These are phyloP conservation scores for Boletus vermiculosoides DNA, from an alignment of 768 basidiomycete species.

Conservation along the genomic window DNA sequence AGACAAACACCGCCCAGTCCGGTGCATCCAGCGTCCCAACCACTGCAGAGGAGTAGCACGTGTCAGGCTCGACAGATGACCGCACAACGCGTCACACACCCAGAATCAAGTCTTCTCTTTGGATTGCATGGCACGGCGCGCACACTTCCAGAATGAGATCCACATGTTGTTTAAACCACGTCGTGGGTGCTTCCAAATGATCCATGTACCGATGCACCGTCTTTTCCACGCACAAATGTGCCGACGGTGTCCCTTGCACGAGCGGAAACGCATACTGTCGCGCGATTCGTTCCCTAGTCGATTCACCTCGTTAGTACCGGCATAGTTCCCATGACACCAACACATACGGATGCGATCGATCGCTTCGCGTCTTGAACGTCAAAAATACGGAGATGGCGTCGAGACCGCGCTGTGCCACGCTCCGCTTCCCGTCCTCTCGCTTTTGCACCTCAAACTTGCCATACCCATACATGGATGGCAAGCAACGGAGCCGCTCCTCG, in stretches of 20 bases:
- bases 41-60: conserved; percentile 35
- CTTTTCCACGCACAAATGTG: conserved; percentile 67
- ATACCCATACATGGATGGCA: conserved; percentile 65
- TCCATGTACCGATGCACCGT: conserved; percentile 69
- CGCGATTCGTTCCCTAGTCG: conserved; percentile 42
- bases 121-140: conserved; percentile 43
- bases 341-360: conserved; percentile 42
- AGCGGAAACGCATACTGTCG: conserved; percentile 61
- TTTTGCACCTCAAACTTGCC: conserved; percentile 48
- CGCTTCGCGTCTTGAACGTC: conserved; percentile 40
- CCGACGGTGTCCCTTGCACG: conserved; percentile 61
- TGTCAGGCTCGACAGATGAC: background rate
- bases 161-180: conserved; percentile 73
- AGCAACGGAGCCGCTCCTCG: conserved; percentile 40
- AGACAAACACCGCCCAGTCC: conserved; percentile 74
- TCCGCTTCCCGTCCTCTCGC: conserved; percentile 54
- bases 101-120: conserved; percentile 58
- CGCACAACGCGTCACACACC: conserved; percentile 21
- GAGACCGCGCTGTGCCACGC: conserved; percentile 51
- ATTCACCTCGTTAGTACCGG: background rate
- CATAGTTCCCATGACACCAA: background rate
- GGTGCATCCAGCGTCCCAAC: conserved; percentile 70
- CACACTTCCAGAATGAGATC: conserved; percentile 60
- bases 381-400: conserved; percentile 54
- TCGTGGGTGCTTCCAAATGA: conserved; percentile 58